Evolutionary conservation across 352 stramenopile species (phyloP), one percentile per base, ranked within the genome.

Genomic region (Phytophthora crassamura): DNA sequence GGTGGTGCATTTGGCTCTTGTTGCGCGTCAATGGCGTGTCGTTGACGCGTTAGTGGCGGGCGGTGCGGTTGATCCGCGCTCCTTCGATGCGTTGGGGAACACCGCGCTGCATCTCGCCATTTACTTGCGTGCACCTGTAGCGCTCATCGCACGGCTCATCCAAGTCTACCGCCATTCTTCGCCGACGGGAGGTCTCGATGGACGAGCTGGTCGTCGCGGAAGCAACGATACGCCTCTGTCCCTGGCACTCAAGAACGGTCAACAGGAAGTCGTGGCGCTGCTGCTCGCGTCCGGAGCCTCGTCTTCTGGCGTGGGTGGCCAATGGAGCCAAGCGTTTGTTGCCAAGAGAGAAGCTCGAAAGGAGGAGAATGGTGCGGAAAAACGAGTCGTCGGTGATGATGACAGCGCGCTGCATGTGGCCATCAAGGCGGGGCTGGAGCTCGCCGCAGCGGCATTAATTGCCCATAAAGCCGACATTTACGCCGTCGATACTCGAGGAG

Each of bases 71-170:
- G 78, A 85, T 42, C 69, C 82, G 3, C 76, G 70, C 36, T 74
- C 70, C 6, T 75, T 73, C 35, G 84, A 91, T 53, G 59, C 47
- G 7, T 46, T 77, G 12, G 78, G 83, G 10, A 87, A 88, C 56
- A 85, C 73, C 5, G 65, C 74, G 9, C 65, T 94, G 2, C 81
- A 92, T 54, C 54, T 92, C n/a, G 72, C 82, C 8, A 84, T 94
- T 43, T 83, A 88, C 66, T 46, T 89, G 14, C 64, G 75, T 47
- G 79, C 82, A 20, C 81, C 84, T n/a, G 55, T 75, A 14, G 50
- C 52, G 1, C 38, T 88, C 15, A 59, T 90, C 16, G 69, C 67
- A 20, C 70, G 65, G 0, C 63, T 91, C 32, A 75, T 88, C 15
- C 74, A 83, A 63, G 48, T 85, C 7, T 87, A 84, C 34, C 63